phyloP scores from a whole-genome alignment of 2,329 filamentous ascomycete genomes.

The Stagonosporopsis tanaceti region DNA sequence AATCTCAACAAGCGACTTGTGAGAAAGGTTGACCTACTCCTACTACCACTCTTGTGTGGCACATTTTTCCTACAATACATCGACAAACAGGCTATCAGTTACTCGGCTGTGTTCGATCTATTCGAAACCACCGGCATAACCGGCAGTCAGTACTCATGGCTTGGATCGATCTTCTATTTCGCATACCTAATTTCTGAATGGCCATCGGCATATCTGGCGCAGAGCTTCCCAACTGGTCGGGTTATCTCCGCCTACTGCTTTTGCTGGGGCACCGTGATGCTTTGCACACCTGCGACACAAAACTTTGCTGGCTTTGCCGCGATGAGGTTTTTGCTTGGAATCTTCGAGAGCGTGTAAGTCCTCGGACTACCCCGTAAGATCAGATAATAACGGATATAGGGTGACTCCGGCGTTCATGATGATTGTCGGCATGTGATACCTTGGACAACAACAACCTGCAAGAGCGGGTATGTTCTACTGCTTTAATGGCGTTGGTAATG shows the following conservation, averaged over 20 bases:
- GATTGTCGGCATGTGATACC: slow-evolving; percentile 29
- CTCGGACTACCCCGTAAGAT: too few relatives aligned
- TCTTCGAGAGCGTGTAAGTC: slow-evolving; percentile 27
- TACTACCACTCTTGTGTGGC: slow-evolving; percentile 61
- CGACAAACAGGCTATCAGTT: slow-evolving; percentile 64
- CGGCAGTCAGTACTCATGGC: slow-evolving; percentile 60
- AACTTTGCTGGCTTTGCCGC: slow-evolving; percentile 33
- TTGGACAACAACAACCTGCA: slow-evolving; percentile 25
- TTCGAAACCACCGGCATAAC: slow-evolving; percentile 59
- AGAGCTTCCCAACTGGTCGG: slow-evolving; percentile 44
- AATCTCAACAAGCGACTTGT: slow-evolving; percentile 44
- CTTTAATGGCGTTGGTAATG: slow-evolving; percentile 31
- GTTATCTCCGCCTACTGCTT: slow-evolving; percentile 36
- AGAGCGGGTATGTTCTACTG: slow-evolving; percentile 36
- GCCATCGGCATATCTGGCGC: slow-evolving; percentile 35
- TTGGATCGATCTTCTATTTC: slow-evolving; percentile 64
- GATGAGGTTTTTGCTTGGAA: slow-evolving; percentile 30
- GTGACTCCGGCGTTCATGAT: slow-evolving; percentile 35
- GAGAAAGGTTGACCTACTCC: slow-evolving; percentile 58
- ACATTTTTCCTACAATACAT: slow-evolving; percentile 64
- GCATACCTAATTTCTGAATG: slow-evolving; percentile 41
- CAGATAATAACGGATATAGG: too few relatives aligned
- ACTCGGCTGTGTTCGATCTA: slow-evolving; percentile 65
- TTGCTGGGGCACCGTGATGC: slow-evolving; percentile 30
- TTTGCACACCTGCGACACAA: slow-evolving; percentile 31